These are phyloP conservation scores for Phytopythium oedochilum DNA, from an alignment of 352 stramenopile species.

Conservation along the genomic window DNA sequence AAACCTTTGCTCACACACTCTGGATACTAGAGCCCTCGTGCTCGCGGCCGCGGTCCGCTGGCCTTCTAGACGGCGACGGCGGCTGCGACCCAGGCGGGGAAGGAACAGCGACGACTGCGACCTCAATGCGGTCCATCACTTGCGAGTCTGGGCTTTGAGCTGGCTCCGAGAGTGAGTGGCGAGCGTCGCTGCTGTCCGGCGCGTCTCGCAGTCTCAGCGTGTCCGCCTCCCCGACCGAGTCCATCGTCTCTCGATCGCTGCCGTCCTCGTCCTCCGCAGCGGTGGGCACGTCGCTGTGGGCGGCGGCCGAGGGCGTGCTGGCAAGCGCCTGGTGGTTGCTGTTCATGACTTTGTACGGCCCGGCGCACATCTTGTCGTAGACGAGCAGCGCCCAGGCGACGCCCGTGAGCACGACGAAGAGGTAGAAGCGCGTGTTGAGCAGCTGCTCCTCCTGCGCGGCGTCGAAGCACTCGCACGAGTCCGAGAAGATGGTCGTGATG, in stretches of 20 bases:
- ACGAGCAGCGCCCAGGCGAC: constrained; percentile 54
- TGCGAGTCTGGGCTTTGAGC: background rate
- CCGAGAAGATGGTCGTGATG: constrained; percentile 69
- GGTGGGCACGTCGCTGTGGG: constrained; percentile 15
- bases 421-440: constrained; percentile 62
- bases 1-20: background rate
- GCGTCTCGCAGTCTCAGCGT: background rate
- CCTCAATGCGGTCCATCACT: constrained; percentile 3
- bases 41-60: background rate
- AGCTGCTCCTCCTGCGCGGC: constrained; percentile 51
- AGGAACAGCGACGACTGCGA: background rate
- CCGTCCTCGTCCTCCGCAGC: constrained; percentile 28
- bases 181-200: background rate
- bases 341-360: constrained; percentile 78
- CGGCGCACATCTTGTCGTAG: constrained; percentile 73
- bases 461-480: constrained; percentile 67
- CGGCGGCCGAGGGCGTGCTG: constrained; percentile 35
- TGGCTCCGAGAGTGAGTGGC: background rate
- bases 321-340: constrained; percentile 65
- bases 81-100: background rate
- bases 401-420: constrained; percentile 60
- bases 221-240: background rate
- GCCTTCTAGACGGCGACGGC: background rate
- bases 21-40: background rate
- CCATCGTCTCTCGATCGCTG: background rate